phyloP scores from a whole-genome alignment of 305 asterid genomes.

The Fraxinus angustifolia region DNA sequence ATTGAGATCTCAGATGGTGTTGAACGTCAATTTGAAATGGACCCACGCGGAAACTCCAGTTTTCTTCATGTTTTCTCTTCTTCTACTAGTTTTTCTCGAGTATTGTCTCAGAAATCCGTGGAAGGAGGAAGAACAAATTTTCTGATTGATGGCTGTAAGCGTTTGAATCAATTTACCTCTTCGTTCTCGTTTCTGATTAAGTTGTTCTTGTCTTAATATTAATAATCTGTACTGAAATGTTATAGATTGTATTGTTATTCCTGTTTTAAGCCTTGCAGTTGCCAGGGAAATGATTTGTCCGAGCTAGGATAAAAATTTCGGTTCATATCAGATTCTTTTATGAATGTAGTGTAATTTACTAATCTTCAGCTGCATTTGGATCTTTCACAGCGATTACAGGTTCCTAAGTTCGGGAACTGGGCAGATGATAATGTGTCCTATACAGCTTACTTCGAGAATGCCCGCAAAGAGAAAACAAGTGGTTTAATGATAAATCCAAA shows the following conservation, averaged over 20 bases:
- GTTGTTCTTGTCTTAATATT: not conserved
- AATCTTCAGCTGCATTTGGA: not conserved
- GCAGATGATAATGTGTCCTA: slow-evolving; percentile 65
- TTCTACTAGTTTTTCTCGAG: not conserved
- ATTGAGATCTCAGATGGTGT: slow-evolving; percentile 42
- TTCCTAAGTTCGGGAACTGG: slow-evolving; percentile 77
- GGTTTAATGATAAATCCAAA: slow-evolving; percentile 63
- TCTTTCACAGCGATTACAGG: slow-evolving; percentile 40
- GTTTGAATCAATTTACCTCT: slow-evolving; percentile 1
- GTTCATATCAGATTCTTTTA: not conserved
- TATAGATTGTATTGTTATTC: not conserved
- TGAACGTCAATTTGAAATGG: slow-evolving; percentile 20
- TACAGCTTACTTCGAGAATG: slow-evolving; percentile 70
- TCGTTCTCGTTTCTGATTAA: not conserved
- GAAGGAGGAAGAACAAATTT: not conserved
- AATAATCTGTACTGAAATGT: not conserved
- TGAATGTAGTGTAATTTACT: not conserved
- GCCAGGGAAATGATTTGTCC: not conserved
- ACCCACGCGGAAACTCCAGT: slow-evolving; percentile 36
- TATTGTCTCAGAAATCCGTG: not conserved
- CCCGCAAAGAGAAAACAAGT: slow-evolving; percentile 47
- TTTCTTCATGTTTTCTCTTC: not conserved
- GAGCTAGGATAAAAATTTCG: not conserved
- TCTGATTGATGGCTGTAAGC: slow-evolving; percentile 43
- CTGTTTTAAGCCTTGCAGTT: not conserved